phyloP scores from a whole-genome alignment of 306 rosid genomes.

The Castanopsis chinensis region DNA sequence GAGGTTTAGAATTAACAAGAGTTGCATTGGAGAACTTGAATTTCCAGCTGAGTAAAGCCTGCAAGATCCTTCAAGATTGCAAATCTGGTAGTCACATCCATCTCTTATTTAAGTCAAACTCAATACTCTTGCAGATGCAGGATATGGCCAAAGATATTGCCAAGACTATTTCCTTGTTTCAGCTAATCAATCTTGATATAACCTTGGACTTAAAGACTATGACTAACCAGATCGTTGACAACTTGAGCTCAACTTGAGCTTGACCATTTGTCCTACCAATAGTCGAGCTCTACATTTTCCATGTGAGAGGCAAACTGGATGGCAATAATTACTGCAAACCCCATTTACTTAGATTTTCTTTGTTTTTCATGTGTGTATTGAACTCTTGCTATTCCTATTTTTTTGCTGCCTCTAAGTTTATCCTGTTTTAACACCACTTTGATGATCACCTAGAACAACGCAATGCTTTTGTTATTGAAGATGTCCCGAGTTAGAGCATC shows the following conservation, averaged over 20 bases:
- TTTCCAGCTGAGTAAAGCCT: slow-evolving; percentile 21
- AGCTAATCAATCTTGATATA: slow-evolving; percentile 33
- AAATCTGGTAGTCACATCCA: slow-evolving; percentile 25
- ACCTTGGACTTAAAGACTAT: slow-evolving; percentile 11
- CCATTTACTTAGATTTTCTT: no score
- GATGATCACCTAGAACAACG: no score
- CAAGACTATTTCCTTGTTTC: slow-evolving; percentile 27
- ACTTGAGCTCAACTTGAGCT: slow-evolving; percentile 14
- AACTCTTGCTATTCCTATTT: no score
- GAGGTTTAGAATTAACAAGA: slow-evolving; percentile 23
- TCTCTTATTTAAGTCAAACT: slow-evolving; percentile 23
- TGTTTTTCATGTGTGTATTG: no score
- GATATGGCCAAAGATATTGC: slow-evolving; percentile 31
- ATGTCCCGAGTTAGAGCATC: no score
- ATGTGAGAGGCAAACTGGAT: no score
- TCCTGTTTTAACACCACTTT: no score
- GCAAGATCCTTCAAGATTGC: slow-evolving; percentile 22
- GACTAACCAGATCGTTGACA: slow-evolving; percentile 22
- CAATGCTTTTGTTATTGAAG: no score
- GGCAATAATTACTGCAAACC: no score
- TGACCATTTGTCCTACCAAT: no score
- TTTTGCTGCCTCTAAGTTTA: no score
- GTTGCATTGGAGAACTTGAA: slow-evolving; percentile 13
- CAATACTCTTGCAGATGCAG: slow-evolving; percentile 25
- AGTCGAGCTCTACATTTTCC: no score